Evolutionary conservation across 768 basidiomycete species (phyloP).

Genomic region (Podaxis sp.): DNA sequence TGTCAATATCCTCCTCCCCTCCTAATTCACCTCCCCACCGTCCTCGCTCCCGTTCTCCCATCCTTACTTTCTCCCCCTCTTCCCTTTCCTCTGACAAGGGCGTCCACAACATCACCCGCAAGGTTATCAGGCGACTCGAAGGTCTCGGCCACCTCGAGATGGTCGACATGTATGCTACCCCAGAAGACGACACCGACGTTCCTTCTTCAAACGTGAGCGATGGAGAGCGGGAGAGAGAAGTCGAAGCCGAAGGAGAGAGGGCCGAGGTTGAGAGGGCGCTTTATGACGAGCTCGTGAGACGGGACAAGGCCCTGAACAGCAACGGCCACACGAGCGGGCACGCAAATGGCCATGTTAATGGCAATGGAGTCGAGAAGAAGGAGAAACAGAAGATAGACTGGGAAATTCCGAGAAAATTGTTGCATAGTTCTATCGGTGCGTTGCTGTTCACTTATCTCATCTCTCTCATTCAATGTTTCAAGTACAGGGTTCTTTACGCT

Average conservation of each 20-base stretch:
- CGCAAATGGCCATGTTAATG: constrained; percentile 18
- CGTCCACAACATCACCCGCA: constrained; percentile 46
- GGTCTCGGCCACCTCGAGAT: constrained; percentile 42
- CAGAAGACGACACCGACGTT: constrained; percentile 29
- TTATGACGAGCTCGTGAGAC: constrained; percentile 18
- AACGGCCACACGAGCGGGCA: constrained; percentile 19
- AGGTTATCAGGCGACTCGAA: constrained; percentile 48
- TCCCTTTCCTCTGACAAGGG: constrained; percentile 37
- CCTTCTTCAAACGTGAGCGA: constrained; percentile 20
- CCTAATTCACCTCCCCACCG: neutral
- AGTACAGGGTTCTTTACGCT: constrained; percentile 39
- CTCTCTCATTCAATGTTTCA: constrained; percentile 7
- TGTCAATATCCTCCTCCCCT: neutral
- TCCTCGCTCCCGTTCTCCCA: constrained; percentile 26
- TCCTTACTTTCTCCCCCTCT: constrained; percentile 40
- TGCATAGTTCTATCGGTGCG: constrained; percentile 89
- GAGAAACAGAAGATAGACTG: constrained; percentile 59
- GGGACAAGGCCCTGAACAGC: constrained; percentile 10
- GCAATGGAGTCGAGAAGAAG: constrained; percentile 14
- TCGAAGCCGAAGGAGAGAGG: constrained; percentile 25
- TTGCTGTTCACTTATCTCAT: constrained; percentile 19
- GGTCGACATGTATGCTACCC: constrained; percentile 26
- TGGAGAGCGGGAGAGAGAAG: constrained; percentile 18
- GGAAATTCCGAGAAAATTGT: constrained; percentile 86
- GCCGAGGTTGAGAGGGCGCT: constrained; percentile 26